Conservation (phyloP, 176 grass and related monocot species). For the barley (Hordeum vulgare) region MorexV3_pseudomolecules_assembly NC_058520.1:401490374-401490873, state of each 20-base stretch:
- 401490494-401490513: constrained; percentile 87
- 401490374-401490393: not conserved
- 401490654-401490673: not conserved
- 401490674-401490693: not conserved
- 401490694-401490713: too few relatives aligned
- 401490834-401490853: not conserved
- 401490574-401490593: too few relatives aligned
- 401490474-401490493: constrained; percentile 90
- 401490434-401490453: constrained; percentile 32
- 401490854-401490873: not conserved
- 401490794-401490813: not conserved
- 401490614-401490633: too few relatives aligned
- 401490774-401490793: not conserved
- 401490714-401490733: too few relatives aligned
- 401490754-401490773: not conserved
- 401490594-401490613: too few relatives aligned
- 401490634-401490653: too few relatives aligned
- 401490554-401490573: too few relatives aligned
- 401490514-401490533: constrained; percentile 94
- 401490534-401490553: not conserved
- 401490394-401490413: not conserved
- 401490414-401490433: not conserved
- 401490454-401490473: constrained; percentile 53
- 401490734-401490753: not conserved
- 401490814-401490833: not conserved